Conservation (phyloP, 345 rosid species). For the Acer campestre region DNA sequence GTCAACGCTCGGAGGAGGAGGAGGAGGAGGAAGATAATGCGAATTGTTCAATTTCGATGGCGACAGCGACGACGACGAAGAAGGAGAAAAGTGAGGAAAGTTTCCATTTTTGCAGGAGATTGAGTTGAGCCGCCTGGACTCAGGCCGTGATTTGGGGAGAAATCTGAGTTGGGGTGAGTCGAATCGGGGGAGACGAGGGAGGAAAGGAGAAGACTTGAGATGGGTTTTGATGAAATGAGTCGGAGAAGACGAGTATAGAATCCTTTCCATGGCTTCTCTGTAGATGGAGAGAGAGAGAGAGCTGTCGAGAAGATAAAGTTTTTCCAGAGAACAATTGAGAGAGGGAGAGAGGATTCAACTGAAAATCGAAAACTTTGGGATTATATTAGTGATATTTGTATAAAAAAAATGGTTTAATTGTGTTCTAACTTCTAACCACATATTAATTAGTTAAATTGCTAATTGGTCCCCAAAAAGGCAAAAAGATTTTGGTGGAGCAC, state of each 20-base stretch:
- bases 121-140: conserved; percentile 46
- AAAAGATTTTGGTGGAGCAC: too few relatives aligned
- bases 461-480: too few relatives aligned
- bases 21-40: conserved; percentile 21
- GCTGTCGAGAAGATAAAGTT: conserved; percentile 31
- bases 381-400: neutral
- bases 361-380: conserved; percentile 21
- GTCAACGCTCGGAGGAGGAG: conserved; percentile 26
- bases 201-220: conserved; percentile 36
- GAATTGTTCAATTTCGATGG: conserved; percentile 11
- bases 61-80: conserved; percentile 1
- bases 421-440: neutral
- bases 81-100: conserved; percentile 22
- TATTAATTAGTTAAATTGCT: neutral
- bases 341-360: neutral
- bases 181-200: conserved; percentile 44
- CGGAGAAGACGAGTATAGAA: conserved; percentile 69
- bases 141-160: conserved; percentile 27
- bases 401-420: neutral
- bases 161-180: conserved; percentile 38
- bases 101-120: conserved; percentile 40
- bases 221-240: conserved; percentile 38
- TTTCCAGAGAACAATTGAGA: conserved; percentile 5
- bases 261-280: conserved; percentile 84
- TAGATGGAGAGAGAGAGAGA: conserved; percentile 11